phyloP scores from a whole-genome alignment of 2,329 filamentous ascomycete genomes.

The Nothopassalora personata region DNA sequence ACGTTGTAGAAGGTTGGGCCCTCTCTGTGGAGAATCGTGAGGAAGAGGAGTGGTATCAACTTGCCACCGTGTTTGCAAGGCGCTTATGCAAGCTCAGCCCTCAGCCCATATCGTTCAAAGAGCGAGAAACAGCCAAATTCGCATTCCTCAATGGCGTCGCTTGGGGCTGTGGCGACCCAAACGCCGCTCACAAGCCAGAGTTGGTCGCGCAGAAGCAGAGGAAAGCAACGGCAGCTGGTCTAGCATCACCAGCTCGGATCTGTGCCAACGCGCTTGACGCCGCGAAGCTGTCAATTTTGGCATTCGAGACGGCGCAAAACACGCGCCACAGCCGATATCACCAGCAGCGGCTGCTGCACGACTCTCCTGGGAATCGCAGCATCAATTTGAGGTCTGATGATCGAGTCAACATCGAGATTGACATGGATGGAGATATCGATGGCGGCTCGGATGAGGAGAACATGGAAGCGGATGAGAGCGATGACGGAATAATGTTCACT shows the following conservation, averaged over 20 bases:
- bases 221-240: slow-evolving; percentile 4
- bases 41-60: slow-evolving; percentile 2
- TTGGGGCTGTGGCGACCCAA: slow-evolving; percentile 5
- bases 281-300: not conserved
- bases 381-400: slow-evolving; percentile 52
- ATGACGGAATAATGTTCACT: not conserved
- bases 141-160: slow-evolving; percentile 14
- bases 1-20: slow-evolving; percentile 9
- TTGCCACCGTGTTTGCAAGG: slow-evolving; percentile 6
- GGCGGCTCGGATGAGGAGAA: not conserved
- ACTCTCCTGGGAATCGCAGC: slow-evolving; percentile 27
- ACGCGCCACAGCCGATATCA: not conserved
- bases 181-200: slow-evolving; percentile 6
- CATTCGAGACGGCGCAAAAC: not conserved
- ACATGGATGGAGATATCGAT: not conserved
- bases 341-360: slow-evolving; percentile 47
- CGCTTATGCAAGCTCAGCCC: not conserved
- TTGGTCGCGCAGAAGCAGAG: slow-evolving; percentile 4
- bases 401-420: slow-evolving; percentile 50
- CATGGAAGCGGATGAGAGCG: not conserved
- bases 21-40: not conserved
- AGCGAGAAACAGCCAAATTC: slow-evolving; percentile 7
- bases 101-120: not conserved
- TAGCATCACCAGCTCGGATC: slow-evolving; percentile 10
- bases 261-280: slow-evolving; percentile 8